A percentile compares a stretch with the other conserved stretches of the same genome.
phyloP scores from a whole-genome alignment of 768 basidiomycete genomes.

The Candolleomyces eurysporus region DNA sequence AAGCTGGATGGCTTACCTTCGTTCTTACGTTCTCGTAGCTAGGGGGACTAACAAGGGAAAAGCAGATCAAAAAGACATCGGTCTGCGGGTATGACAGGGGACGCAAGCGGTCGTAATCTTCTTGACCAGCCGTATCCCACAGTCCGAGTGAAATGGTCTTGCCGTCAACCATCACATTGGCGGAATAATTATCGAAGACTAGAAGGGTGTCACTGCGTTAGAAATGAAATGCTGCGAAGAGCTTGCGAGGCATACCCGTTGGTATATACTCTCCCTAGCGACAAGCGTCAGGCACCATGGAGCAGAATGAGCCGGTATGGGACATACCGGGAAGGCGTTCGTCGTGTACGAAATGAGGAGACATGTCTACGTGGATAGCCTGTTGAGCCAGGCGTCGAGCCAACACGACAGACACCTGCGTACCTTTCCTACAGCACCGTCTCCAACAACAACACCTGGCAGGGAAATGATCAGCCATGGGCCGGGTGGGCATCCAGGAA shows the following conservation, averaged over 20 bases:
- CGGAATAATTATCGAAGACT: constrained; percentile 99
- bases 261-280: constrained; percentile 93
- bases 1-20: constrained; percentile 58
- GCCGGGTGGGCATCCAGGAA: constrained; percentile 3
- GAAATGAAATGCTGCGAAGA: constrained; percentile 3
- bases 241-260: constrained; percentile 56
- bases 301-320: constrained; percentile 5
- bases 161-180: constrained; percentile 98
- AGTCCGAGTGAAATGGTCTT: constrained; percentile 97
- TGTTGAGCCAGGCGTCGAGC: neutral
- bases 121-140: constrained; percentile 99
- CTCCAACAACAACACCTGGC: constrained; percentile 94
- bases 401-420: constrained; percentile 22
- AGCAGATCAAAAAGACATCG: constrained; percentile 99
- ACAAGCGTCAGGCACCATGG: constrained; percentile 17
- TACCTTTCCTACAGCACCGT: constrained; percentile 98
- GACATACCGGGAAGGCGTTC: constrained; percentile 89
- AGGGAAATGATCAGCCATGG: constrained; percentile 29
- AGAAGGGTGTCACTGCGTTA: neutral
- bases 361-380: constrained; percentile 70
- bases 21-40: constrained; percentile 99
- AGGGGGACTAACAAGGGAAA: constrained; percentile 96
- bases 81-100: constrained; percentile 99
- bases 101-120: constrained; percentile 97
- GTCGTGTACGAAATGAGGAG: constrained; percentile 99